Evolutionary conservation across 495 filamentous ascomycete species (phyloP).

Genomic region (Penicillium paxilli): DNA sequence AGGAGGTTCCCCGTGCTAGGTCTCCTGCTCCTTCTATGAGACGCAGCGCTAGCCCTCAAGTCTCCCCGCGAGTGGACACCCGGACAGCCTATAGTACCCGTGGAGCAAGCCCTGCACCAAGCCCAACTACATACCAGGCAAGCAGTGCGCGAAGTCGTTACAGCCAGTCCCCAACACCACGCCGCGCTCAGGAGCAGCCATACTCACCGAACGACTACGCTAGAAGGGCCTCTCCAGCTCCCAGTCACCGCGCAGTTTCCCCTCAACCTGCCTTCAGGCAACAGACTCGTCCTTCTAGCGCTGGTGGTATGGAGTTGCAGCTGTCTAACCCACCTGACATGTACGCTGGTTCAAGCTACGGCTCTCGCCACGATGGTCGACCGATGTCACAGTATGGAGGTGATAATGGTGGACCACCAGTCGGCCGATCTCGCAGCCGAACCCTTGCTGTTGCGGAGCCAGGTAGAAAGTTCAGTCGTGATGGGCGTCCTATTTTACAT

Average conservation of each 20-base stretch:
- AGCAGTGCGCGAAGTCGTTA: constrained; percentile 43
- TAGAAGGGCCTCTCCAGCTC: constrained; percentile 54
- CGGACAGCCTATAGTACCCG: constrained; percentile 39
- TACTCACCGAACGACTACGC: constrained; percentile 53
- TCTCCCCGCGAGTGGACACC: constrained; percentile 36
- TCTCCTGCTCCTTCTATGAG: constrained; percentile 48
- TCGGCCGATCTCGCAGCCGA: constrained; percentile 70
- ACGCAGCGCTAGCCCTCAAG: constrained; percentile 56
- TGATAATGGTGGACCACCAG: constrained; percentile 40
- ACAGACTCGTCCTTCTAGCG: constrained; percentile 64
- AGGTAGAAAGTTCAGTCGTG: constrained; percentile 73
- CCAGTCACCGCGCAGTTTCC: constrained; percentile 50
- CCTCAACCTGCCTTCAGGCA: constrained; percentile 58
- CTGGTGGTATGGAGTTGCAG: constrained; percentile 78
- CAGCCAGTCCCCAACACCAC: constrained; percentile 43
- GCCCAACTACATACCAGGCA: constrained; percentile 38
- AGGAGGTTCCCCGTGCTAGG: constrained; percentile 46
- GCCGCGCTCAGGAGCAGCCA: constrained; percentile 56
- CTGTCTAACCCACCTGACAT: constrained; percentile 56
- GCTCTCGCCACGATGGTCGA: constrained; percentile 50
- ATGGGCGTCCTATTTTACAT: constrained; percentile 86
- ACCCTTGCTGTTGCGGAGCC: constrained; percentile 64
- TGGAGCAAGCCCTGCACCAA: constrained; percentile 30
- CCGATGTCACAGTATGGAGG: constrained; percentile 65
- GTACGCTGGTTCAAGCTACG: constrained; percentile 49